Evolutionary conservation across 2,329 filamentous ascomycete species (phyloP).

Genomic region (Fusarium hainanense): DNA sequence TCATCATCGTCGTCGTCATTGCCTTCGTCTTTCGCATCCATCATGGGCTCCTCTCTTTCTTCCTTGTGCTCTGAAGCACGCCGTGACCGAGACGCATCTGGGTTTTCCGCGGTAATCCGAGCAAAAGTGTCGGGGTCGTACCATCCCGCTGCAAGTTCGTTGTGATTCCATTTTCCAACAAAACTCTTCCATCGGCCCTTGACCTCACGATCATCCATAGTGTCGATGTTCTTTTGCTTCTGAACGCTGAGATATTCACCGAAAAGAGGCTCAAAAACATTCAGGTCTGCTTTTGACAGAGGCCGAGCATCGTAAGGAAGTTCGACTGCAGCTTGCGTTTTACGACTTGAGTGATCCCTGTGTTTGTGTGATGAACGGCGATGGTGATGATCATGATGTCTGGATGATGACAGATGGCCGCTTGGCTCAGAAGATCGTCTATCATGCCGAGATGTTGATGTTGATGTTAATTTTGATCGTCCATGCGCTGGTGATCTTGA

Average conservation of each 20-base stretch:
- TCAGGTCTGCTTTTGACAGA: constrained; percentile 76
- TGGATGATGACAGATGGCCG: constrained; percentile 32
- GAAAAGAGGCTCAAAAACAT: constrained; percentile 75
- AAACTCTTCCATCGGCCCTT: constrained; percentile 95
- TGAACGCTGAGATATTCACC: constrained; percentile 89
- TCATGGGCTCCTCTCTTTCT: constrained; percentile 58
- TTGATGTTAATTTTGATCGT: constrained; percentile 27
- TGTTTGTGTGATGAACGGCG: constrained; percentile 44
- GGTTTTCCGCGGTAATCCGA: constrained; percentile 49
- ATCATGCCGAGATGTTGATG: constrained; percentile 28
- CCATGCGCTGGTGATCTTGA: constrained; percentile 41
- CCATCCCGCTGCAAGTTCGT: constrained; percentile 89
- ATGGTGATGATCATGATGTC: constrained; percentile 11
- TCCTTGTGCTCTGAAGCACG: constrained; percentile 20
- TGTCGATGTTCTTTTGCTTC: constrained; percentile 76
- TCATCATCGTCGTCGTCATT: constrained; percentile 69
- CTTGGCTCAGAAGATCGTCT: constrained; percentile 27
- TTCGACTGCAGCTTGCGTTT: constrained; percentile 14
- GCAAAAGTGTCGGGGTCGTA: constrained; percentile 82
- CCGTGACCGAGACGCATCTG: constrained; percentile 12
- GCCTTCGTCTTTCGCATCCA: constrained; percentile 54
- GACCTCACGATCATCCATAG: constrained; percentile 78
- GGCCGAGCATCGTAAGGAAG: constrained; percentile 75
- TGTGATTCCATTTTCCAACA: constrained; percentile 88
- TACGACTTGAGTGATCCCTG: constrained; percentile 30